phyloP scores from a whole-genome alignment of 2,329 filamentous ascomycete species.

The Grosmannia clavigera region DNA sequence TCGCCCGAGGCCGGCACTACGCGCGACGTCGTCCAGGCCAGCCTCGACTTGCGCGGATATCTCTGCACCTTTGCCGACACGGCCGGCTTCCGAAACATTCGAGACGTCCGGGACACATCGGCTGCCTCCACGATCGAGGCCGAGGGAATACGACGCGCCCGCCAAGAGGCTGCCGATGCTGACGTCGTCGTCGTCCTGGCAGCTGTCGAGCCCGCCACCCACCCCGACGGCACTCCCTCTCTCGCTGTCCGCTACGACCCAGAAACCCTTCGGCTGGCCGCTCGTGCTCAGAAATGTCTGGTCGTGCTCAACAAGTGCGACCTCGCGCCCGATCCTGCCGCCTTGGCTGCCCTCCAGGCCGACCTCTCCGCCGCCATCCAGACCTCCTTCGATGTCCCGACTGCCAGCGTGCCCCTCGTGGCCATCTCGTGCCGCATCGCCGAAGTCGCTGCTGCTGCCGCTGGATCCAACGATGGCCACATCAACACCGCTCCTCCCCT shows the following conservation, averaged over 20 bases:
- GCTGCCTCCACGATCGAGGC: slow-evolving; percentile 36
- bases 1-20: slow-evolving; percentile 89
- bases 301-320: slow-evolving; percentile 55
- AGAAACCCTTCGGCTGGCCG: slow-evolving; percentile 43
- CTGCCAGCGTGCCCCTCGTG: neutral
- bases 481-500: too few species aligned
- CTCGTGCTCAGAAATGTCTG: slow-evolving; percentile 33
- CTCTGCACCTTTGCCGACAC: slow-evolving; percentile 93
- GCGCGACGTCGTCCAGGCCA: slow-evolving; percentile 83
- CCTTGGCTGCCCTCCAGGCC: slow-evolving; percentile 22
- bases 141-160: slow-evolving; percentile 83
- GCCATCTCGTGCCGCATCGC: slow-evolving; percentile 7
- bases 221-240: neutral
- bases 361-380: slow-evolving; percentile 22
- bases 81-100: slow-evolving; percentile 56
- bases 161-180: slow-evolving; percentile 66
- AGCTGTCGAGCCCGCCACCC: slow-evolving; percentile 46
- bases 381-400: neutral
- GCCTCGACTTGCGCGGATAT: slow-evolving; percentile 79
- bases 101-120: neutral
- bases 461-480: neutral
- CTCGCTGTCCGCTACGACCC: slow-evolving; percentile 35
- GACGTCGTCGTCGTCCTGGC: slow-evolving; percentile 76
- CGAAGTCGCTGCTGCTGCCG: neutral
- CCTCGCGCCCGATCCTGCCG: slow-evolving; percentile 19